Conservation (phyloP, 371 early-diverging fungal species). For the Lichtheimia corymbifera region DNA sequence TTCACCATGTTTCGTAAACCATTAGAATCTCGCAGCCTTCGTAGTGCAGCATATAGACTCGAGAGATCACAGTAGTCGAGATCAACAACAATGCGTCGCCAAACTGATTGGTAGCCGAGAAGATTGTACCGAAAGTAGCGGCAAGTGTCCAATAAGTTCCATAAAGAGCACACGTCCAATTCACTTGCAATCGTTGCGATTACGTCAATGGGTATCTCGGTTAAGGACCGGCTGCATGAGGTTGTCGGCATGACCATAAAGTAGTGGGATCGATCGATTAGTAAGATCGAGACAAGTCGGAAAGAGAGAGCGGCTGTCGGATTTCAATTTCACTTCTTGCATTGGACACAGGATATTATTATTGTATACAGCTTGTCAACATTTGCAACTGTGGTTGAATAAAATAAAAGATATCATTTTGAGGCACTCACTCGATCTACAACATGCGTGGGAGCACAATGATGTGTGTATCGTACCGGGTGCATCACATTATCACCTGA, state of each 20-base stretch:
- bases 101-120: constrained; percentile 28
- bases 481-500: no score
- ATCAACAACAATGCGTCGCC: constrained; percentile 40
- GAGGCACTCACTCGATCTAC: no score
- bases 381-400: no score
- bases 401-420: no score
- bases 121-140: constrained; percentile 30
- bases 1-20: constrained; percentile 24
- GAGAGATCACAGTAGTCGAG: constrained; percentile 22
- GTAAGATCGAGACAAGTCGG: background rate
- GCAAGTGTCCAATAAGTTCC: constrained; percentile 43
- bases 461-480: no score
- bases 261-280: background rate
- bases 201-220: constrained; percentile 22
- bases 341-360: no score
- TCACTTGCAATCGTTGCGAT: constrained; percentile 22
- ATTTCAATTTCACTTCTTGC: no score
- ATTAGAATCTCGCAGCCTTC: constrained; percentile 41
- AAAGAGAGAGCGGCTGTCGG: no score
- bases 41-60: constrained; percentile 39
- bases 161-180: constrained; percentile 38
- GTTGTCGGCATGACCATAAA: background rate
- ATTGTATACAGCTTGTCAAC: no score
- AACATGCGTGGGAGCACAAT: no score
- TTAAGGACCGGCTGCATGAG: background rate